Conservation (phyloP, 2,329 filamentous ascomycete genomes). For the Berkeleyomyces rouxiae region DNA sequence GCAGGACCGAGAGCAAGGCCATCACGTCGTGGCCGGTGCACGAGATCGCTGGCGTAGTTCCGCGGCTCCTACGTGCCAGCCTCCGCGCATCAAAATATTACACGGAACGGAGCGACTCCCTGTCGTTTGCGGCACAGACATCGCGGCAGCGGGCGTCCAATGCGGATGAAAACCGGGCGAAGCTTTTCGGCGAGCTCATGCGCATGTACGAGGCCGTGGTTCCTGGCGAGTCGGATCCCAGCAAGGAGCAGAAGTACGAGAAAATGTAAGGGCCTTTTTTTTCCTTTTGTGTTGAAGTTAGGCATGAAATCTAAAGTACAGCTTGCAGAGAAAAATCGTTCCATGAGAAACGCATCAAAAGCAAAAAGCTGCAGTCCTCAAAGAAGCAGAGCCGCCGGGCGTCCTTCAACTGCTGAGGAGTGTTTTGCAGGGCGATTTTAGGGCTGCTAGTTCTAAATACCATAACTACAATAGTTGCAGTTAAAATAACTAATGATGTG, state of each 20-base stretch:
- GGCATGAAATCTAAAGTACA: neutral
- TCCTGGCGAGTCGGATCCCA: conserved; percentile 29
- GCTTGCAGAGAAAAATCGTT: conserved; percentile 30
- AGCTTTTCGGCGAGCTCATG: conserved; percentile 31
- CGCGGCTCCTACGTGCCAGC: conserved; percentile 29
- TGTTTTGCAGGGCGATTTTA: neutral
- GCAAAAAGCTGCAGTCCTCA: conserved; percentile 32
- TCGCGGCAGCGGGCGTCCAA: conserved; percentile 36
- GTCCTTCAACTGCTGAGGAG: conserved; percentile 18
- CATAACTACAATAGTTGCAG: too few species aligned
- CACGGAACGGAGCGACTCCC: conserved; percentile 31
- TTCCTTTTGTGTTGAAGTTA: neutral
- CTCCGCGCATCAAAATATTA: conserved; percentile 39
- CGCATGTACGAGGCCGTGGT: conserved; percentile 31
- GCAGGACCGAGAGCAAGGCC: conserved; percentile 44
- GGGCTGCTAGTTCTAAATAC: too few species aligned
- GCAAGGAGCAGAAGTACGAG: conserved; percentile 33
- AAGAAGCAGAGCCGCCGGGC: conserved; percentile 31
- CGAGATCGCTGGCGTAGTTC: conserved; percentile 30
- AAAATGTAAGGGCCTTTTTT: conserved; percentile 25
- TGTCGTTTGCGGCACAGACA: conserved; percentile 39
- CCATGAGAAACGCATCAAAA: conserved; percentile 27
- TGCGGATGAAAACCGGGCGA: conserved; percentile 33
- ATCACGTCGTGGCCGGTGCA: conserved; percentile 34
- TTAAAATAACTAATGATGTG: neutral